phyloP scores from a whole-genome alignment of 306 rosid species.

The Lathyrus oleraceus region DNA sequence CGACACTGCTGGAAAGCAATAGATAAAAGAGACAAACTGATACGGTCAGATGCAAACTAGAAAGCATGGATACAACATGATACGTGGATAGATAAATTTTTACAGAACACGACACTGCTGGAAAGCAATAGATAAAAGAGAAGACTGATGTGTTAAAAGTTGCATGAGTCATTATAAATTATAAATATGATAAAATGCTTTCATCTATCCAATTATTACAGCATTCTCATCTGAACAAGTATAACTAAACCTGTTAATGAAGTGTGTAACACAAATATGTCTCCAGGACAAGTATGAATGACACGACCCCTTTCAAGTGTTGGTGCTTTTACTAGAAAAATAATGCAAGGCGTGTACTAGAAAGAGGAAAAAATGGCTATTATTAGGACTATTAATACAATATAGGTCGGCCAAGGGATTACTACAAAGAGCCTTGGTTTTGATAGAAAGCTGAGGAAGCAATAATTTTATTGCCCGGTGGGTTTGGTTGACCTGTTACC shows the following conservation, averaged over 20 bases:
- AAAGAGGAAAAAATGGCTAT: too few species aligned
- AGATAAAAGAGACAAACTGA: constrained; percentile 1
- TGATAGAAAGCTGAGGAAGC: background rate
- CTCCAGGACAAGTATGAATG: too few species aligned
- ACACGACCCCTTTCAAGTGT: too few species aligned
- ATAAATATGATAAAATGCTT: background rate
- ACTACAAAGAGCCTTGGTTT: background rate
- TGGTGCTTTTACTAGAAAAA: too few species aligned
- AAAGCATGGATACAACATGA: background rate
- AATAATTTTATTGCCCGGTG: background rate
- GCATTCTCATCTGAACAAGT: background rate
- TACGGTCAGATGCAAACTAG: constrained; percentile 11
- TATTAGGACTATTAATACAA: too few species aligned
- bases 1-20: background rate
- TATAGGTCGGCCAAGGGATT: background rate
- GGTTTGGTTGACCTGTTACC: background rate
- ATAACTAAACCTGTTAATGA: background rate
- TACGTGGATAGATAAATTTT: background rate
- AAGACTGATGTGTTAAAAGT: background rate
- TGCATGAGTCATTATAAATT: background rate
- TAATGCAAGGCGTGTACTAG: too few species aligned
- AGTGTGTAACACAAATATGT: background rate
- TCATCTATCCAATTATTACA: background rate
- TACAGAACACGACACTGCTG: background rate
- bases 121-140: background rate